Base-by-base conservation (phyloP, 352 stramenopile species). In the Globisporangium canariense region DNA sequence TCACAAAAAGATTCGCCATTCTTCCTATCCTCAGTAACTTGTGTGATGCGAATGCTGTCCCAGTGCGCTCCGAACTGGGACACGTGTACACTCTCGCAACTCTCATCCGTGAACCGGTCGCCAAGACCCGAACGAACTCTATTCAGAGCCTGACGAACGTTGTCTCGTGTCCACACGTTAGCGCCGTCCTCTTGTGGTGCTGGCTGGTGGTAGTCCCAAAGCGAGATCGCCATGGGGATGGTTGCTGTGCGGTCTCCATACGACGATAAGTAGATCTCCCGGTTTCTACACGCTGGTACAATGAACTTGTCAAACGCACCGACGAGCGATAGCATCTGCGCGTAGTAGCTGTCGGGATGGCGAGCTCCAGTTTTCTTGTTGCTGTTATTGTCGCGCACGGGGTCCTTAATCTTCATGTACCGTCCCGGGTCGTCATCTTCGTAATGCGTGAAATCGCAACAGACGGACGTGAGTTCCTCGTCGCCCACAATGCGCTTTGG, bases 11-110 rank as follows among this genome's bases (percentile, higher is more conserved):
- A 20, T 36, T 38, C 20, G 38, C 25, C n/a, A 14, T 11, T 13
- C 2, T 34, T 20, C 2, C 47, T 16, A 10, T 52, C 20, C 11
- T 36, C 32, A 36, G 8, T 16, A 16, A 1, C 54, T 50, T 60
- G 25, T 5, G 13, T 16, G 10, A 50, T 9, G 36, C 36, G 20
- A 28, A 60, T 60, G 28, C 54, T 60, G 28, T 60, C 54, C 54
- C 54, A 60, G 36, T 60, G 54, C 36, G 54, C 54, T 43, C 54
- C 54, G 13, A 60, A 60, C 28, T 50, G 54, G 7, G 54, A 50
- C 13, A 60, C 54, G 40, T 50, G 46, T 18, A 36, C 36, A 22
- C 32, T 50, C 0, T 43, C 36, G 8, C 34, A 20, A 7, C 34
- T 20, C 4, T 50, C n/a, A n/a, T 36, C 30, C 13, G 25, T n/a